These are phyloP conservation scores for Dioscorea cayenensis DNA, from an alignment of 116 monocot genomes.

Conservation along the genomic window DNA sequence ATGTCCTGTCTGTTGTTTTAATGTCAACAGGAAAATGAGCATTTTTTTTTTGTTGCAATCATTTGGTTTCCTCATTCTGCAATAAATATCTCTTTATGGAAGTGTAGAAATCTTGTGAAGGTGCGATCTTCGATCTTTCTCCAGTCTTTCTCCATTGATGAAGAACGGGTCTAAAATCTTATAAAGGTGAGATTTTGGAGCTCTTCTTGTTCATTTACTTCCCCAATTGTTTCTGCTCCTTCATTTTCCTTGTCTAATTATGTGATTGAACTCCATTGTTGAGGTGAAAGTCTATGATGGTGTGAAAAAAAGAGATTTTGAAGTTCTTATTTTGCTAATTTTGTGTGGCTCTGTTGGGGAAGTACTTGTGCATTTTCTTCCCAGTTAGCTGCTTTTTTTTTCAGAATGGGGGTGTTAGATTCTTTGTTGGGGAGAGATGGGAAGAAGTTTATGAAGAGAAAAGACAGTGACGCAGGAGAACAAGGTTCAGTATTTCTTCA, in stretches of 20 bases:
- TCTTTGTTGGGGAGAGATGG: slow-evolving; percentile 39
- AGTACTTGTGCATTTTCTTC: neutral
- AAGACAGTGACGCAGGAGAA: slow-evolving; percentile 84
- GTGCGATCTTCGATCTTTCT: too few relatives aligned
- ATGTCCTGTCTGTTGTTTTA: too few relatives aligned
- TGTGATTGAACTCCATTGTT: neutral
- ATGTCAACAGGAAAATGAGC: too few relatives aligned
- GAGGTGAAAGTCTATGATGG: neutral
- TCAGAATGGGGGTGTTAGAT: slow-evolving; percentile 50
- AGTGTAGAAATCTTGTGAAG: too few relatives aligned
- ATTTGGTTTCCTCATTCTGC: too few relatives aligned
- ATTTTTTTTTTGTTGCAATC: too few relatives aligned
- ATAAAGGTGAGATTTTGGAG: neutral
- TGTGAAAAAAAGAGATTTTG: neutral
- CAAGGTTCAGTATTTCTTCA: slow-evolving; percentile 22
- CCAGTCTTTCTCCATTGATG: neutral
- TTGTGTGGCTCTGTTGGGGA: neutral
- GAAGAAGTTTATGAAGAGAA: slow-evolving; percentile 67
- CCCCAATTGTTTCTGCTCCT: too few relatives aligned
- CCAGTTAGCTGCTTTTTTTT: neutral
- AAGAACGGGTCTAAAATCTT: neutral
- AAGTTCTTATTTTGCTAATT: neutral
- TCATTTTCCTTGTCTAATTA: neutral
- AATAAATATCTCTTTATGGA: too few relatives aligned
- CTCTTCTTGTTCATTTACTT: too few relatives aligned